phyloP scores from a whole-genome alignment of 306 rosid species.

The Acacia melanoxylon region DNA sequence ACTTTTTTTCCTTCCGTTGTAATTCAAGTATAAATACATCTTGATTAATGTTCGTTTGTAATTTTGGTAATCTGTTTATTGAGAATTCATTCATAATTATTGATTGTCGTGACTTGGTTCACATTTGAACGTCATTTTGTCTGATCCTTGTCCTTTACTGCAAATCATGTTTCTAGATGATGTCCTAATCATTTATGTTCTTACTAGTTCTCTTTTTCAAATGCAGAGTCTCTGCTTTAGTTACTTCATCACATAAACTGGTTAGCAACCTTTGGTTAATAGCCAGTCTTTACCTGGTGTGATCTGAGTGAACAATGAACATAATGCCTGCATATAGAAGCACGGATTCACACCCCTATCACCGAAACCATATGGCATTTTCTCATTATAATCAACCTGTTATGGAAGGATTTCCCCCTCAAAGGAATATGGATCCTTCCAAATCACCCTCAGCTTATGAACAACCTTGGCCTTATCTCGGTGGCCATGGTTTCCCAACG shows the following conservation, averaged over 20 bases:
- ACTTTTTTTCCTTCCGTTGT: not conserved
- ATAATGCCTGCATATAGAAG: constrained; percentile 57
- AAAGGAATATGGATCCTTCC: constrained; percentile 43
- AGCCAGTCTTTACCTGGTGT: not conserved
- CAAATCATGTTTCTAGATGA: not conserved
- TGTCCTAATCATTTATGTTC: not conserved
- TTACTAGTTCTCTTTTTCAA: not conserved
- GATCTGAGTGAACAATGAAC: not conserved
- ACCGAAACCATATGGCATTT: constrained; percentile 40
- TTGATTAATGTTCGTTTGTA: not conserved
- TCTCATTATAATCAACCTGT: constrained; percentile 28
- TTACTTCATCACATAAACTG: not conserved
- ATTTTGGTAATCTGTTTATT: not conserved
- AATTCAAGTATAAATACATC: too few species aligned
- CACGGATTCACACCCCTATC: constrained; percentile 61
- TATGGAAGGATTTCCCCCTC: constrained; percentile 22
- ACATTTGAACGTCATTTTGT: not conserved
- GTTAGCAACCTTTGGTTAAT: not conserved
- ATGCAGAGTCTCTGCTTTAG: constrained; percentile 14
- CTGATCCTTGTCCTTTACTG: not conserved
- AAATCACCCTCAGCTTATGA: constrained; percentile 40
- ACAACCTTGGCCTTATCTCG: constrained; percentile 45
- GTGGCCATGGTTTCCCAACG: constrained; percentile 36
- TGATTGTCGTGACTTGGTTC: not conserved
- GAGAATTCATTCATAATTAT: not conserved